Conservation (phyloP, 148 eudicot species). For the Silene latifolia region DNA sequence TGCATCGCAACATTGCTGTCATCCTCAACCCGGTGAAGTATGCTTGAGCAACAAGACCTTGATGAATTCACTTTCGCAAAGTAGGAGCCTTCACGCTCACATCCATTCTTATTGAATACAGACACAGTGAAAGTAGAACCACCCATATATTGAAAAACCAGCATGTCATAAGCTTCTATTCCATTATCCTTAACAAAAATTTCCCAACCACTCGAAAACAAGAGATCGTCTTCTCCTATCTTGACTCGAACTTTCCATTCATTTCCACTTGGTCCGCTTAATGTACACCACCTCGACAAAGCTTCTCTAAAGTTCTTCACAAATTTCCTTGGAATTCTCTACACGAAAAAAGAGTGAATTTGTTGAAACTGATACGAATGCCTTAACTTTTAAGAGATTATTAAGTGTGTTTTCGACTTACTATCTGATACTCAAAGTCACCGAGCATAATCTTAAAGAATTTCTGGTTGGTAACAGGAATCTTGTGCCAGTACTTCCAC, state of each 20-base stretch:
- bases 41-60: neutral
- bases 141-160: neutral
- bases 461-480: neutral
- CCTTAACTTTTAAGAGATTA: neutral
- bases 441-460: slow-evolving; percentile 20
- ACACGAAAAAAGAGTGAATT: neutral
- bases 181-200: slow-evolving; percentile 19
- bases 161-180: neutral
- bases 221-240: neutral
- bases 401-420: neutral
- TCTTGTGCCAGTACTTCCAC: slow-evolving; percentile 14
- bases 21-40: no score
- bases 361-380: neutral
- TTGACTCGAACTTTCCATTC: slow-evolving; percentile 10
- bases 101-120: slow-evolving; percentile 3
- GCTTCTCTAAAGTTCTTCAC: neutral
- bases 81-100: slow-evolving; percentile 20
- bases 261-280: slow-evolving; percentile 15
- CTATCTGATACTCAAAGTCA: slow-evolving; percentile 20
- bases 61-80: neutral
- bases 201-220: slow-evolving; percentile 19
- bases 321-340: slow-evolving; percentile 22
- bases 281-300: neutral
- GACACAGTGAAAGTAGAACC: slow-evolving; percentile 7
- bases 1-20: neutral